Base-by-base conservation (phyloP, 2,329 filamentous ascomycete species). In the Claviceps humidiphila region DNA sequence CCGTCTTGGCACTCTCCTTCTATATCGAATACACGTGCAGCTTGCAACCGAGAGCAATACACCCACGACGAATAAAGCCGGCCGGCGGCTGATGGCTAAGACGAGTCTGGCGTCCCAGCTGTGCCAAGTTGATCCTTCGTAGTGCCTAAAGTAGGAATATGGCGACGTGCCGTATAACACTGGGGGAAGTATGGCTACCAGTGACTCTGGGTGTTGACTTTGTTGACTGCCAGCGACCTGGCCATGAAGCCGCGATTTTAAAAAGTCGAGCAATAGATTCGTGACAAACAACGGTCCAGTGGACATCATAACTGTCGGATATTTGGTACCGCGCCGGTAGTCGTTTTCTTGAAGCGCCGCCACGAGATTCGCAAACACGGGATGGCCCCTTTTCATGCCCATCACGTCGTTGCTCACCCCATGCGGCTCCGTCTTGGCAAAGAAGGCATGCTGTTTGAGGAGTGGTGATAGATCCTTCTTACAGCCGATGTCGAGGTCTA, bases 401-500 rank as follows among this genome's bases (percentile, higher is more conserved):
- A 51, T 46, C 16, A 47, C 50, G n/a, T 51, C 50, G 26, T 51
- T 51, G 6, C 42, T 47, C 41, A 47, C 42, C 7, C 50, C 50
- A 11, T 39, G 5, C 5, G 50, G 50, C 11, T 45, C 43, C 5
- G 50, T 47, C 24, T 51, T 51, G 3, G 26, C 42, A 22, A 51
- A 51, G 20, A 51, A 45, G 5, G 42, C 42, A 40, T 47, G 50
- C 17, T 51, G 42, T 30, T 14, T 24, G 40, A 51, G 42, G 5
- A 51, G 42, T 20, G 42, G 41, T 16, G 50, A 47, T 4, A 51
- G 50, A 26, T 51, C 50, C 16, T 41, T 49, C 3, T 24, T 7
- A n/a, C 47, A 49, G 24, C 47, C 47, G 2, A 49, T 24, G 66
- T 93, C 87, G 47, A 91, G 70, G 62, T 93, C 87, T 58, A 91